Percentiles rank a stretch among this genome's conserved stretches.
These are phyloP conservation scores for Mortierella sp. DNA, from an alignment of 371 early-diverging fungal species.

Conservation along the genomic window DNA sequence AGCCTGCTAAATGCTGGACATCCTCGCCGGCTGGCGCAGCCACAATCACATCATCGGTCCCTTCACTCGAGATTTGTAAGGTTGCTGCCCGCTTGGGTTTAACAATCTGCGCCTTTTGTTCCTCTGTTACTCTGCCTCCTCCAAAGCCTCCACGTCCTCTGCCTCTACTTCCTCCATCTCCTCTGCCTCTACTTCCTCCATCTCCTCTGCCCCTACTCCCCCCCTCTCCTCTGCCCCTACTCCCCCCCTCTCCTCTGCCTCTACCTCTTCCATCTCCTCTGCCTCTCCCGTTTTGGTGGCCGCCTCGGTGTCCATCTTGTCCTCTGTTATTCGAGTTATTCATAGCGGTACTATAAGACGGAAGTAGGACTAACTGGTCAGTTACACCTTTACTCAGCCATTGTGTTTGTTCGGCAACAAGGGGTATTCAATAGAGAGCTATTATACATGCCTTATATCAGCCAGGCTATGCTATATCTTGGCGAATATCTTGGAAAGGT, in stretches of 20 bases:
- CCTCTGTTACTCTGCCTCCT: conserved; percentile 3
- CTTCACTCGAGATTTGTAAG: conserved; percentile 39
- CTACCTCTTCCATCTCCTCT: not conserved
- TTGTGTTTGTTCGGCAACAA: no score
- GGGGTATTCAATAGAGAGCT: no score
- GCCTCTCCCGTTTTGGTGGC: no score
- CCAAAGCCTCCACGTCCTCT: conserved; percentile 4
- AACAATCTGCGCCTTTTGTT: conserved; percentile 17
- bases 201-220: not conserved
- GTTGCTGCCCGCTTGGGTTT: conserved; percentile 11
- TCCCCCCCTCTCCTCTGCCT: not conserved
- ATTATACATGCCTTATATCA: no score
- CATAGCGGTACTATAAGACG: no score
- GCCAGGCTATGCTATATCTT: no score
- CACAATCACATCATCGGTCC: conserved; percentile 49
- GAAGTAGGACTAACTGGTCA: no score
- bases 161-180: conserved; percentile 1
- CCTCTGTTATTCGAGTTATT: no score
- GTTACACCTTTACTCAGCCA: no score
- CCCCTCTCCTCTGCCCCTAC: not conserved
- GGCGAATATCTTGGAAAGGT: no score
- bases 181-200: not conserved
- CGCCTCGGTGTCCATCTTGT: no score
- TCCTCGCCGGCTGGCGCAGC: conserved; percentile 10
- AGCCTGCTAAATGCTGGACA: conserved; percentile 21